Base-by-base conservation (phyloP, 2,329 filamentous ascomycete genomes). In the Aspergillus persii region DNA sequence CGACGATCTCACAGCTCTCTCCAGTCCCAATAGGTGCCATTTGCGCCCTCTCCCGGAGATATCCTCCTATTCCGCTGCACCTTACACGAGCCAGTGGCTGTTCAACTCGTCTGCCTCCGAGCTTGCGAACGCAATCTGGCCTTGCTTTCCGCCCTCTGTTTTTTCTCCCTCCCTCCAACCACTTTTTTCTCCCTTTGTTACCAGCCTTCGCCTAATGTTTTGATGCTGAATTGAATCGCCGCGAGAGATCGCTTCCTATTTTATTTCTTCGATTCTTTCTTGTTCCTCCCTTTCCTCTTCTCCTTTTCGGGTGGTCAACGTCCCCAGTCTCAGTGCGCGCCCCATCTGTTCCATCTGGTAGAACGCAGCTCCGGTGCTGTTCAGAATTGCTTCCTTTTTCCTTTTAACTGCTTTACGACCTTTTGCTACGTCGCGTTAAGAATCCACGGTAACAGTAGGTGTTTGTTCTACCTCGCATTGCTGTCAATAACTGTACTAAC, bases 51-150 rank as follows among this genome's bases (percentile, higher is more conserved):
- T 12, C 36, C n/a, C 12, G 36, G 15, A 36, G 18, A 36, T 36
- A 41, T 41, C n/a, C 36, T 41, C 36, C 36, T 41, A 7, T n/a
- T 41, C 15, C 4, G 12, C 36, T 41, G 36, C 36, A 41, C 12
- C 4, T 5, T 41, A 41, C 36, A n/a, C 36, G n/a, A 41, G 15
- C 36, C n/a, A n/a, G 48, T 33, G 56, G 36, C 54, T 51, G 46
- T 47, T 57, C 47, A 51, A 53, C 53, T 52, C 27, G 44, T 53
- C 39, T 46, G 52, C 12, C 31, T 51, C 36, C 57, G 56, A 51
- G 47, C 49, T 56, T 36, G 57, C 61, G 59, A 47, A 56, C 55
- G 63, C 59, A 63, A 65, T 65, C 63, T 65, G 63, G 63, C 63
- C 63, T 65, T 63, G 58, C 57, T 39, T 59, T 57, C 59, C 39